phyloP scores from a whole-genome alignment of 1,139 yeast species.

The Suhomyces coccinellae region DNA sequence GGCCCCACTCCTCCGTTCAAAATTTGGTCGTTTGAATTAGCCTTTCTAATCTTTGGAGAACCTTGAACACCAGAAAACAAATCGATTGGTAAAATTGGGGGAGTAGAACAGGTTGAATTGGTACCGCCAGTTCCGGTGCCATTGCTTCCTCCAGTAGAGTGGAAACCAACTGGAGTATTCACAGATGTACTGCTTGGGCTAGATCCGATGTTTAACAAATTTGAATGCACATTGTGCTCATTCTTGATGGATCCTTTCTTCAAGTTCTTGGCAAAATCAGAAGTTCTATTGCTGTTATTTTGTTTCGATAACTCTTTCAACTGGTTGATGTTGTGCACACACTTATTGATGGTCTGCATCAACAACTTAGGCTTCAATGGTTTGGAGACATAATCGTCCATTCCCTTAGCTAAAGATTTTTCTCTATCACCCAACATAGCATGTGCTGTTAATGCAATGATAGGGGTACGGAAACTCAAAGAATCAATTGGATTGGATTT shows the following conservation, averaged over 20 bases:
- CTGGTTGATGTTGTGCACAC: slow-evolving; percentile 69
- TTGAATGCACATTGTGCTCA: slow-evolving; percentile 21
- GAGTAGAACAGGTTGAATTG: slow-evolving; percentile 19
- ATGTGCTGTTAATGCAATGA: slow-evolving; percentile 87
- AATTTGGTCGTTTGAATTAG: slow-evolving; percentile 30
- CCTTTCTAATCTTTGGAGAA: slow-evolving; percentile 26
- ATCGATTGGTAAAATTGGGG: slow-evolving; percentile 11
- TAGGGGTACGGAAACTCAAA: slow-evolving; percentile 68
- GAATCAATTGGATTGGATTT: slow-evolving; percentile 74
- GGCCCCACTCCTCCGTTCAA: slow-evolving; percentile 11
- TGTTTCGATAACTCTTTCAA: slow-evolving; percentile 56
- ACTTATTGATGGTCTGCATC: slow-evolving; percentile 81
- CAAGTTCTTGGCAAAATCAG: slow-evolving; percentile 50
- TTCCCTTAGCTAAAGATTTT: slow-evolving; percentile 79
- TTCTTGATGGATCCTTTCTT: slow-evolving; percentile 38
- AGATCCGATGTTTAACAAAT: slow-evolving; percentile 20
- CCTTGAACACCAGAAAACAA: slow-evolving; percentile 10
- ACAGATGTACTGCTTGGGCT: slow-evolving; percentile 17
- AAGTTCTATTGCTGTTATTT: slow-evolving; percentile 45
- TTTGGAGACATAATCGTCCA: slow-evolving; percentile 88
- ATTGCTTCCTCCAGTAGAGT: slow-evolving; percentile 10
- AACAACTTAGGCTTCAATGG: slow-evolving; percentile 81
- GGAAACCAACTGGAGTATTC: slow-evolving; percentile 9
- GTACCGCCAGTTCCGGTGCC: slow-evolving; percentile 10
- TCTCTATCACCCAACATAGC: slow-evolving; percentile 92